Conservation (phyloP, 768 basidiomycete species). For the Naganishia antarctica region DNA sequence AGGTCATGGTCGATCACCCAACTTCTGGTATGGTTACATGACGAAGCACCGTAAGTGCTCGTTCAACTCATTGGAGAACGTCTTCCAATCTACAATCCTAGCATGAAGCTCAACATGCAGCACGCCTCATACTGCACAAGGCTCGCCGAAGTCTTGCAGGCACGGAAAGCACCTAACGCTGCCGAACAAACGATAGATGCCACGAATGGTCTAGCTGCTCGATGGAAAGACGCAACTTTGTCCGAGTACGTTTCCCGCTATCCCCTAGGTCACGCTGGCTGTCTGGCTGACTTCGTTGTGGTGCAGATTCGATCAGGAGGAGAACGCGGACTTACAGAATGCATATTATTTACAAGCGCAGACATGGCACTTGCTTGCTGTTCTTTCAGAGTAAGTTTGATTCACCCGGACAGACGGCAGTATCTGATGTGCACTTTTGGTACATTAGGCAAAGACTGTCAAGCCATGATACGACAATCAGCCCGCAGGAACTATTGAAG, state of each 20-base stretch:
- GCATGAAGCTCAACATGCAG: neutral
- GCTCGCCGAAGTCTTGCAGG: conserved; percentile 19
- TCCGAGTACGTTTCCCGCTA: neutral
- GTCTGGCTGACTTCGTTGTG: neutral
- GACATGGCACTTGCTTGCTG: conserved; percentile 26
- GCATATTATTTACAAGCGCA: conserved; percentile 27
- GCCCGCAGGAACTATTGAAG: conserved; percentile 19
- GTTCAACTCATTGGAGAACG: too few relatives aligned
- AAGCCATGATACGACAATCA: neutral
- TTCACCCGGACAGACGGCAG: neutral
- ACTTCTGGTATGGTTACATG: too few relatives aligned
- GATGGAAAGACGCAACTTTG: conserved; percentile 4
- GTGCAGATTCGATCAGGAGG: conserved; percentile 14
- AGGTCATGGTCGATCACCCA: neutral
- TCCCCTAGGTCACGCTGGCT: neutral
- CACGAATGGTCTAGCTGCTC: conserved; percentile 17
- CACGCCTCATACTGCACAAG: neutral
- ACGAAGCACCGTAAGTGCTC: too few relatives aligned
- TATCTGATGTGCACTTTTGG: neutral
- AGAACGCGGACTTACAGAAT: conserved; percentile 8
- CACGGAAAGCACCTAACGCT: neutral
- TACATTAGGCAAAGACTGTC: conserved; percentile 11
- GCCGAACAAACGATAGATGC: conserved; percentile 8
- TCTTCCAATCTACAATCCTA: neutral
- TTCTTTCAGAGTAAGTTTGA: conserved; percentile 14